Evolutionary conservation across 257 asterid genomes (phyloP).

Genomic region (Ehretia macrophylla): DNA sequence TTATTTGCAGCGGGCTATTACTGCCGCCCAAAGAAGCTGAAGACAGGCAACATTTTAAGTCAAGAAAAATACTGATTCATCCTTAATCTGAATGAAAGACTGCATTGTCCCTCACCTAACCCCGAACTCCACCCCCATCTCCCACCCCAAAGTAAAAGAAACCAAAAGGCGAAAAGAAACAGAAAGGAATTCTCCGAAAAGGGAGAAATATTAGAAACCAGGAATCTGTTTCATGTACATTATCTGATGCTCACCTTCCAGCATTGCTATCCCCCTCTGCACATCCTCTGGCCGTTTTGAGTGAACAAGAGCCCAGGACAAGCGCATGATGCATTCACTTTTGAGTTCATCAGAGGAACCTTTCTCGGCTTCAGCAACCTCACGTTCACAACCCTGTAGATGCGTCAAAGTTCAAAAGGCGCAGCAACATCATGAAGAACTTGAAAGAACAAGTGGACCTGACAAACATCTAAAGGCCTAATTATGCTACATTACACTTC

Average conservation of each 20-base stretch:
- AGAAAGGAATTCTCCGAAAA: background rate
- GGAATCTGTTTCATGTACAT: no score
- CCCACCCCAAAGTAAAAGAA: background rate
- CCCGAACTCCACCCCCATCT: background rate
- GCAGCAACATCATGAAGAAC: background rate
- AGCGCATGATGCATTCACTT: conserved; percentile 84
- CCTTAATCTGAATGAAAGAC: background rate
- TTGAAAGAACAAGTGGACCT: background rate
- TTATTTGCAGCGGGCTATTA: conserved; percentile 41
- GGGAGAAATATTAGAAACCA: no score
- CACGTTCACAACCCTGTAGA: conserved; percentile 87
- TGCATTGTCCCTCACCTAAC: background rate
- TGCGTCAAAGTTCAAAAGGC: conserved; percentile 1
- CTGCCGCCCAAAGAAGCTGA: conserved; percentile 67
- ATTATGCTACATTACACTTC: no score
- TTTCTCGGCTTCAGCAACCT: conserved; percentile 83
- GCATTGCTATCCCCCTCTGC: conserved; percentile 96
- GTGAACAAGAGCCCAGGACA: conserved; percentile 98
- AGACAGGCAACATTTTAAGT: conserved; percentile 22
- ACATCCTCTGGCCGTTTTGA: conserved; percentile 75
- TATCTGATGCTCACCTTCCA: conserved; percentile 53
- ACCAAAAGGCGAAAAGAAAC: background rate
- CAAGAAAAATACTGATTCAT: background rate
- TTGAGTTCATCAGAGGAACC: conserved; percentile 64
- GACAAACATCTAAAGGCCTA: background rate